Conservation (phyloP, 768 basidiomycete species). For the Phlebiopsis flavidoalba region DNA sequence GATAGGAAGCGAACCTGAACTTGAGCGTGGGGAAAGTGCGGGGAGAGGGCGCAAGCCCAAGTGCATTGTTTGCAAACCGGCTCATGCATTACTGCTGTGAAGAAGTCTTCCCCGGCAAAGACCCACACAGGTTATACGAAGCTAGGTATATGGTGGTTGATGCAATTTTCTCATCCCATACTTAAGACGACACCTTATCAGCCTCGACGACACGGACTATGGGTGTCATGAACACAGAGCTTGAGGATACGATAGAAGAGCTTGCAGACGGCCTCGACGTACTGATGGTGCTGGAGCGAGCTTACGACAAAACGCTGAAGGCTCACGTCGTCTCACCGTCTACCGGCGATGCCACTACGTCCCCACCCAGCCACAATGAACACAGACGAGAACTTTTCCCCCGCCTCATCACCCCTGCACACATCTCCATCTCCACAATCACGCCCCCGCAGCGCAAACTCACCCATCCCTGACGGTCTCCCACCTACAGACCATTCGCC, state of each 20-base stretch:
- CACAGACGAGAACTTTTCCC: not conserved
- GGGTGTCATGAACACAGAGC: constrained; percentile 19
- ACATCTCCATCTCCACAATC: not conserved
- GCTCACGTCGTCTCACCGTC: constrained; percentile 40
- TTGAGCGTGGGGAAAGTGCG: constrained; percentile 5
- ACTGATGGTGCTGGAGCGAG: constrained; percentile 61
- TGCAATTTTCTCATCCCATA: too few relatives aligned
- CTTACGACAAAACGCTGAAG: constrained; percentile 60
- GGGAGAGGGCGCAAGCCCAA: constrained; percentile 32
- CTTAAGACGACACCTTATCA: not conserved
- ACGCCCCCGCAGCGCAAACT: not conserved
- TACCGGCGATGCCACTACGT: constrained; percentile 21
- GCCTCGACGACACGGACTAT: constrained; percentile 7
- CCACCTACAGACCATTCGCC: not conserved
- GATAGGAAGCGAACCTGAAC: not conserved
- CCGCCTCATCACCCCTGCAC: not conserved
- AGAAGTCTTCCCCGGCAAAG: constrained; percentile 35
- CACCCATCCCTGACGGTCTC: not conserved
- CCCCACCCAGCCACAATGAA: not conserved
- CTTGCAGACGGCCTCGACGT: constrained; percentile 68
- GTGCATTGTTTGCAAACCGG: constrained; percentile 64
- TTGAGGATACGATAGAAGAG: constrained; percentile 48
- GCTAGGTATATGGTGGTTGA: not conserved
- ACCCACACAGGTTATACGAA: not conserved
- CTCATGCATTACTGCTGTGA: constrained; percentile 84